Base-by-base conservation (phyloP, 2,329 filamentous ascomycete genomes). In the Pseudofabraea citricarpa region DNA sequence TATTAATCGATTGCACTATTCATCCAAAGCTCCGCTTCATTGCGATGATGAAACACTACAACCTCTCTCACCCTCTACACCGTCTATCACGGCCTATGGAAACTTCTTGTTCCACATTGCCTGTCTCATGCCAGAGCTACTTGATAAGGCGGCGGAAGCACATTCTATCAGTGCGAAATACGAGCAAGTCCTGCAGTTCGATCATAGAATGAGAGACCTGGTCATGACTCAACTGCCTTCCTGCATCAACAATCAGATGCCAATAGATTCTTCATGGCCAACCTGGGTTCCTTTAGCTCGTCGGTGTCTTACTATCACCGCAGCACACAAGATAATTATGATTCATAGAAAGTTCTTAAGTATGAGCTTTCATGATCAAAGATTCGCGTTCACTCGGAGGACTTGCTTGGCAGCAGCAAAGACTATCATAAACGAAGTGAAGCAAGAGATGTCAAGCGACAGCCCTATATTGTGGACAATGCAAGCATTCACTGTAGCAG, bases 311-410 rank as follows among this genome's bases (percentile, higher is more conserved):
- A 52, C 47, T 6, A 44, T 52, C 12, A 50, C 50, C 18, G 45
- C 47, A 7, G 50, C 50, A n/a, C 50, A 52, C 32, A 52, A 52
- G 27, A 52, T 52, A 2, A 52, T 52, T 31, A 52, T 52, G 50
- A 52, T 52, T 22, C 50, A 52, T 39, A 36, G 50, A 12, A 48
- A 43, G 26, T 52, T 52, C 37, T 41, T 52, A 6, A 47, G 50
- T 6, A 41, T 52, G 41, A 50, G 50, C 29, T 52, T 52, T 13
- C 47, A 50, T 35, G 48, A 52, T 16, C 38, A 48, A 24, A 43
- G 44, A 46, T 52, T 42, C 40, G 39, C 43, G 13, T 52, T 52
- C 31, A 52, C 50, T 21, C 27, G 45, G 21, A 7, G 22, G 46
- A 43, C 50, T n/a, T 52, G 50, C 41, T 21, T 52, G 24, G 45